Conservation (phyloP, 768 basidiomycete genomes). For the Amanita molliuscula region DNA sequence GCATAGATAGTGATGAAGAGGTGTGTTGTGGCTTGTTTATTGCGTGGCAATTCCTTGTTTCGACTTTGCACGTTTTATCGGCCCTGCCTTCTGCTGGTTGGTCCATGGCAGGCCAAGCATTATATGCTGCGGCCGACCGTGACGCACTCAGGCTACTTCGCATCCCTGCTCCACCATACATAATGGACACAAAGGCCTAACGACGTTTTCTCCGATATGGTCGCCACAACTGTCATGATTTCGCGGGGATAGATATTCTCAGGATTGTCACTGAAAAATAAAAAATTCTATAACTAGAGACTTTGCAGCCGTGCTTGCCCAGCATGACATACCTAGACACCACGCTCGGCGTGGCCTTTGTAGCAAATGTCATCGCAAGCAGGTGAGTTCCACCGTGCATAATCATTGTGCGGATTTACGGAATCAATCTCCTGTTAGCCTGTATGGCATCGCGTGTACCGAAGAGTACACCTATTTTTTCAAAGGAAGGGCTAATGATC, state of each 20-base stretch:
- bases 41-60: not conserved
- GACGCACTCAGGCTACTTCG: too few species aligned
- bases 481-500: conserved; percentile 20
- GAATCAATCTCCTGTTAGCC: conserved; percentile 14
- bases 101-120: too few species aligned
- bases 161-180: too few species aligned
- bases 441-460: conserved; percentile 31
- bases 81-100: too few species aligned
- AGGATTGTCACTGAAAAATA: too few species aligned
- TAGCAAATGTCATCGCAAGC: conserved; percentile 29
- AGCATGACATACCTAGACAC: conserved; percentile 16
- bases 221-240: too few species aligned
- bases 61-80: not conserved
- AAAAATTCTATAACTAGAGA: too few species aligned
- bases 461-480: conserved; percentile 29
- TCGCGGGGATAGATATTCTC: too few species aligned
- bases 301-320: too few species aligned
- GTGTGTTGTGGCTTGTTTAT: not conserved
- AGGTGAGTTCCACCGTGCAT: conserved; percentile 19
- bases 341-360: conserved; percentile 34
- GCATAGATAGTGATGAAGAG: not conserved
- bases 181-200: too few species aligned
- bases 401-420: not conserved
- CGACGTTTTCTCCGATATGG: too few species aligned
- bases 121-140: too few species aligned